phyloP scores from a whole-genome alignment of 169 alveolate species.

The Eimeria zaria region DNA sequence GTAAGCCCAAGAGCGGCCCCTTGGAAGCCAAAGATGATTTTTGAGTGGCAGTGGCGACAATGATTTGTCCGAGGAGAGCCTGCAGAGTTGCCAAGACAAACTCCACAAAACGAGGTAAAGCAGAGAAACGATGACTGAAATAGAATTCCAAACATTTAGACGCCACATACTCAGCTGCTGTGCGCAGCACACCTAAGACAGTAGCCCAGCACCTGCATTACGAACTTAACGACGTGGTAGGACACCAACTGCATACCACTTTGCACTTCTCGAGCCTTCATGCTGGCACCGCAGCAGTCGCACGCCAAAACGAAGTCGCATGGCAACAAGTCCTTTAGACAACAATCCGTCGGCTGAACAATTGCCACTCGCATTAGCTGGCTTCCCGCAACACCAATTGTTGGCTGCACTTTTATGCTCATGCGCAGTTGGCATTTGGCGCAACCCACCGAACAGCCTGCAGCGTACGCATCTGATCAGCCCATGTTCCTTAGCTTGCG shows the following conservation, averaged over 20 bases:
- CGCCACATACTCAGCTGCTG: background rate
- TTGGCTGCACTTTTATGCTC: slow-evolving; percentile 48
- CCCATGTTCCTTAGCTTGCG: background rate
- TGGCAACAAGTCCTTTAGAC: slow-evolving; percentile 79
- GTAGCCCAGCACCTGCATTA: background rate
- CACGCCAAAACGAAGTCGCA: slow-evolving; percentile 77
- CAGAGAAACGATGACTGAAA: background rate
- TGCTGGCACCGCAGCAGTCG: slow-evolving; percentile 76
- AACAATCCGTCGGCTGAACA: slow-evolving; percentile 21
- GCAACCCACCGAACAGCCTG: slow-evolving; percentile 81
- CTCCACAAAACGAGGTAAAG: background rate
- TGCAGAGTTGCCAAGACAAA: background rate
- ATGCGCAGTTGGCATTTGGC: slow-evolving; percentile 78
- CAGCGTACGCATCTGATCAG: background rate
- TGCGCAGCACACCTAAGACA: background rate
- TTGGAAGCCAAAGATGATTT: slow-evolving; percentile 48
- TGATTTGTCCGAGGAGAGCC: slow-evolving; percentile 64
- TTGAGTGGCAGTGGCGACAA: slow-evolving; percentile 85
- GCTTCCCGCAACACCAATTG: slow-evolving; percentile 44
- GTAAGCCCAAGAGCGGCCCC: slow-evolving; percentile 69
- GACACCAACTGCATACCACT: slow-evolving; percentile 54
- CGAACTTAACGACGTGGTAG: background rate
- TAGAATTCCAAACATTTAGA: background rate
- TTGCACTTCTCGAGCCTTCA: slow-evolving; percentile 50
- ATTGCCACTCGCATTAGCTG: slow-evolving; percentile 49